Base-by-base conservation (phyloP, 2,329 filamentous ascomycete genomes). In the Incumbomyces delicatus region DNA sequence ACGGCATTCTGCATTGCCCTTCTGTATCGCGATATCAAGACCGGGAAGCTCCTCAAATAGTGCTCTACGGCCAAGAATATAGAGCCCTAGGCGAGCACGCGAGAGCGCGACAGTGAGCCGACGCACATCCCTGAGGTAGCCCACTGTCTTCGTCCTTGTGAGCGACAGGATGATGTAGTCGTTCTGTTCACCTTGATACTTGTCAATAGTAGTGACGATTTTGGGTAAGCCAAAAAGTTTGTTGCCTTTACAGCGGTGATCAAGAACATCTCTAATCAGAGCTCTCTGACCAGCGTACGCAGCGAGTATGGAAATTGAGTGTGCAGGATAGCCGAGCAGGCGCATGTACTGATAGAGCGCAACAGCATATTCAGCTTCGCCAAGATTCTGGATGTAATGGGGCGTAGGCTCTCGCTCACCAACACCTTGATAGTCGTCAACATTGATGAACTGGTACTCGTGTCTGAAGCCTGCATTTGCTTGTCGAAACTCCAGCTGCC, bases 111-210 rank as follows among this genome's bases (percentile, higher is more conserved):
- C 92, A 0, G 92, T 98, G 50, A 98, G 77, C 48, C 92, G 86
- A 38, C 92, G 85, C 52, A 96, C 81, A 61, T 96, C 90, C 53
- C 94, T 84, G 7, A 98, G 77, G 63, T 96, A 98, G 44, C 92
- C 92, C 7, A 94, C 87, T 16, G 83, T 78, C 46, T 83, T 85
- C 11, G 94, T 96, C 51, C 92, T 80, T 12, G 88, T 92, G 39
- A 98, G 77, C 4, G 89, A 95, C 47, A 98, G 78, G 58, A 98
- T 94, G 56, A 98, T 80, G 60, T 95, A 96, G 61, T 98, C 92
- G 66, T 98, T 98, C 67, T 98, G 92, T 72, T 98, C 92, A 63
- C 92, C 94, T 70, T 98, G 92, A 61, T 96, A 98, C 65, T 95
- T 95, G 70, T 98, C 92, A 53, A 98, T 90, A 4, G 94, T 98